Percentiles rank a stretch among this genome's conserved stretches.
These are phyloP conservation scores for Trametes villosa DNA, from an alignment of 768 basidiomycete species.

Conservation along the genomic window DNA sequence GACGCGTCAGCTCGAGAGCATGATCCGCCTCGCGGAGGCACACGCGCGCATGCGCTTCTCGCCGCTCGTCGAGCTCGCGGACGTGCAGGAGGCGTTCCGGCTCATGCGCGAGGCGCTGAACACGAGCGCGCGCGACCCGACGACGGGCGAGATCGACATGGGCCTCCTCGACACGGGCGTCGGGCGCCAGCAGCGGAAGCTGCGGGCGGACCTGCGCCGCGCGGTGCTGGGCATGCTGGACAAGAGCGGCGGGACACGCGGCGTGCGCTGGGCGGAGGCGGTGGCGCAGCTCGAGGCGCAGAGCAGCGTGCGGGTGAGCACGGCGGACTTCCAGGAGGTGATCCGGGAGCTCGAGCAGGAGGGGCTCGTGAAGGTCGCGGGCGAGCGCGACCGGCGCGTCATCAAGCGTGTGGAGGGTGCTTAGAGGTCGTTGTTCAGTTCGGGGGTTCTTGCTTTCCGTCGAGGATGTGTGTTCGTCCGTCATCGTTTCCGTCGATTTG, in stretches of 20 bases:
- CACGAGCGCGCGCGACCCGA: constrained; percentile 93
- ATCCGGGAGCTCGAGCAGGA: constrained; percentile 81
- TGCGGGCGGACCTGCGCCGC: constrained; percentile 88
- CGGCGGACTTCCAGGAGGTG: constrained; percentile 81
- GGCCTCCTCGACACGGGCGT: constrained; percentile 94
- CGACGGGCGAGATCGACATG: constrained; percentile 97
- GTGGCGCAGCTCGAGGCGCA: constrained; percentile 79
- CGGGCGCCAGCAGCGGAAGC: constrained; percentile 79
- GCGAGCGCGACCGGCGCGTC: constrained; percentile 83
- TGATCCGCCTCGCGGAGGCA: constrained; percentile 95
- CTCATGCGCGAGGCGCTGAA: constrained; percentile 97
- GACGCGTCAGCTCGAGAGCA: constrained; percentile 94
- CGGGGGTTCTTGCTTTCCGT: neutral
- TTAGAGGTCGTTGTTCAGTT: constrained; percentile 4
- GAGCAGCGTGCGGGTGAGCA: constrained; percentile 80
- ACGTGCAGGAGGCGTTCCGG: constrained; percentile 91
- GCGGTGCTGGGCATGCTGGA: constrained; percentile 76
- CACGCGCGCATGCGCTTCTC: constrained; percentile 97
- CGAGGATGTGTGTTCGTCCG: neutral
- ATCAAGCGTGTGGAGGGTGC: constrained; percentile 67
- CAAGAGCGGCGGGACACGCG: constrained; percentile 51
- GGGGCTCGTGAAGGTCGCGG: constrained; percentile 82
- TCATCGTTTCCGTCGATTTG: too few species aligned
- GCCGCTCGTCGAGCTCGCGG: constrained; percentile 79
- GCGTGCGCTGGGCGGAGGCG: constrained; percentile 85